Percentiles rank a stretch among this genome's conserved stretches.
Conservation (phyloP, 495 filamentous ascomycete species). For the Aspergillus steynii region DNA sequence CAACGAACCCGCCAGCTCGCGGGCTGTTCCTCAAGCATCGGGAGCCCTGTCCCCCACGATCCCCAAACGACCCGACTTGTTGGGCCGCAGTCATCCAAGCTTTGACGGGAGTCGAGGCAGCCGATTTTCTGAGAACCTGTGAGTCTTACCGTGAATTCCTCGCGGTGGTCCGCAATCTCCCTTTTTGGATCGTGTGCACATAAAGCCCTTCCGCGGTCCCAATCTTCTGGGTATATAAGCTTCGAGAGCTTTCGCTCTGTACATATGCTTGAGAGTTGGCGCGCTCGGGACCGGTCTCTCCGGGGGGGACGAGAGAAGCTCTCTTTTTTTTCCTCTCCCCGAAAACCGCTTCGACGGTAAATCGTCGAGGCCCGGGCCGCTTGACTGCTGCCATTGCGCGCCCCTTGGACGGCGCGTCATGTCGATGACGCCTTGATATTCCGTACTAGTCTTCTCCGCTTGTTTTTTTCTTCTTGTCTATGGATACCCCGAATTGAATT, state of each 20-base stretch:
- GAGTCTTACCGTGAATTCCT: conserved; percentile 1
- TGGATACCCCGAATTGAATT: conserved; percentile 13
- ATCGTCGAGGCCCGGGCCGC: background rate
- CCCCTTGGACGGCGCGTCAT: background rate
- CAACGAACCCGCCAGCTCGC: conserved; percentile 16
- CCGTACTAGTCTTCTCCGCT: conserved; percentile 10
- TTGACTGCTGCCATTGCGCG: conserved; percentile 6
- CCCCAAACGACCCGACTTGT: conserved; percentile 37
- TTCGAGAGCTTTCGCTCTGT: conserved; percentile 3
- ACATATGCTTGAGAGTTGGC: conserved; percentile 9
- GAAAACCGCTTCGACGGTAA: background rate
- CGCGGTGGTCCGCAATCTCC: background rate
- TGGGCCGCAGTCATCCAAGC: conserved; percentile 57
- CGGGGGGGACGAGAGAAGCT: background rate
- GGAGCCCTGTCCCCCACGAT: conserved; percentile 23
- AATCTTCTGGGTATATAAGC: conserved; percentile 17
- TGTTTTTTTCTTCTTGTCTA: conserved; percentile 1
- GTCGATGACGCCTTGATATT: conserved; percentile 6
- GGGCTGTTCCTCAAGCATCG: conserved; percentile 10
- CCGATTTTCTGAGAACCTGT: conserved; percentile 53
- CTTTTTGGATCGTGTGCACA: conserved; percentile 2
- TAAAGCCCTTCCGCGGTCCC: background rate
- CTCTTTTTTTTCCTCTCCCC: background rate
- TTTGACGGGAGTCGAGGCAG: conserved; percentile 57
- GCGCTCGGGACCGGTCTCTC: background rate